A percentile compares a stretch with the other conserved stretches of the same genome.
phyloP scores from a whole-genome alignment of 768 basidiomycete genomes.

The Kwoniella mangroviensis region DNA sequence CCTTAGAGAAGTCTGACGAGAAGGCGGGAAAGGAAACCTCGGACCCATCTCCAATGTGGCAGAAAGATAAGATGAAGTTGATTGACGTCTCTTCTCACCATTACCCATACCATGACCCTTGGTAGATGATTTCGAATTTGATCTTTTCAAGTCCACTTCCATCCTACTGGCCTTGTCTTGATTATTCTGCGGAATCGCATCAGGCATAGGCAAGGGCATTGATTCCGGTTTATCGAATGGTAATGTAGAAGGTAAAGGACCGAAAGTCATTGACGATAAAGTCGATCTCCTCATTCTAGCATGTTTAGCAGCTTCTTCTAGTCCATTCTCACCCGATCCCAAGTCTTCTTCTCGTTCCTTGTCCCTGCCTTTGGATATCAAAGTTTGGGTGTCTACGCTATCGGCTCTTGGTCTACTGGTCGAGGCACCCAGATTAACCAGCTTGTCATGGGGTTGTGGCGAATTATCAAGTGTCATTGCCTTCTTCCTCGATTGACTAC shows the following conservation, averaged over 20 bases:
- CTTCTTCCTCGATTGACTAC: slow-evolving; percentile 9
- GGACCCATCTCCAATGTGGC: slow-evolving; percentile 38
- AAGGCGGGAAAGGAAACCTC: slow-evolving; percentile 40
- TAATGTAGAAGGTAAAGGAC: neutral
- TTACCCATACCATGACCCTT: neutral
- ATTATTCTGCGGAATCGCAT: neutral
- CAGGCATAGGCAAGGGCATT: neutral
- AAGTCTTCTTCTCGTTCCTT: neutral
- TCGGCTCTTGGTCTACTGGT: neutral
- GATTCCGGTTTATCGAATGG: neutral
- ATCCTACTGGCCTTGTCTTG: neutral
- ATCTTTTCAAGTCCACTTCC: neutral
- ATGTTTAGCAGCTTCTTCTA: neutral
- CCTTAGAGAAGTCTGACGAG: neutral
- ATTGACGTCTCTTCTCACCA: neutral
- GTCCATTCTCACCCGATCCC: neutral
- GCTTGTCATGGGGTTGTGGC: neutral
- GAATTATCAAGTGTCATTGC: neutral
- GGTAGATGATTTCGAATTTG: neutral
- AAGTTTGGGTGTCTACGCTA: slow-evolving; percentile 6
- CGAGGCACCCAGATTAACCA: neutral
- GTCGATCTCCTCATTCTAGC: slow-evolving; percentile 7
- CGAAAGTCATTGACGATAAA: slow-evolving; percentile 4
- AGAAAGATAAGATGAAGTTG: slow-evolving; percentile 19
- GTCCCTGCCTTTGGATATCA: neutral